Conservation (phyloP, 2,329 filamentous ascomycete species). For the Colletotrichum spaethianum region DNA sequence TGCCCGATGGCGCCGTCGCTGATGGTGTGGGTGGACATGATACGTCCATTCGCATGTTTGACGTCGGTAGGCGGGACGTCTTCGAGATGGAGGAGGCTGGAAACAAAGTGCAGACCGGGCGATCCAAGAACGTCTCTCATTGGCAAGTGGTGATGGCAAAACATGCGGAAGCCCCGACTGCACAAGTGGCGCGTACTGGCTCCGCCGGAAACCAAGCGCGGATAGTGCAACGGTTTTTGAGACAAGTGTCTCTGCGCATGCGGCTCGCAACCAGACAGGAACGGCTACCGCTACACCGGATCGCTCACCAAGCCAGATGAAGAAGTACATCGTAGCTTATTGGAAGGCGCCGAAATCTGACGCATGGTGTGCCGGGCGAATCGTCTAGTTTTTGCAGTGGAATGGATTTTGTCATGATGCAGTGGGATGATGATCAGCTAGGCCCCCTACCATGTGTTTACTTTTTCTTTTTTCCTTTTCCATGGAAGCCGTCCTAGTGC, state of each 20-base stretch:
- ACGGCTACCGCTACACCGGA: background rate
- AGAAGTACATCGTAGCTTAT: no score
- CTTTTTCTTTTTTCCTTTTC: no score
- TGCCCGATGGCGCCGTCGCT: background rate
- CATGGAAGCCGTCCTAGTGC: no score
- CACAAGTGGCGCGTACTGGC: background rate
- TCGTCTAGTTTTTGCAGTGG: no score
- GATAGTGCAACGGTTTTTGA: background rate
- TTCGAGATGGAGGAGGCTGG: background rate
- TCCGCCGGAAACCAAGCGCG: background rate
- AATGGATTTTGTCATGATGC: no score
- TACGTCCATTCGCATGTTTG: background rate
- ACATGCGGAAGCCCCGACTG: background rate
- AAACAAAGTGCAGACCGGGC: background rate
- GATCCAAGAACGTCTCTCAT: conserved; percentile 4
- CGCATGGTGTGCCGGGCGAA: no score
- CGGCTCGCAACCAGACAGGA: background rate
- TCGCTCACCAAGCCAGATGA: background rate
- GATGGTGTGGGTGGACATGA: background rate
- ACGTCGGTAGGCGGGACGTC: background rate
- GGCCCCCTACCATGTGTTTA: no score
- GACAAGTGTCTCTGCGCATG: conserved; percentile 6
- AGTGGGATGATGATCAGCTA: no score
- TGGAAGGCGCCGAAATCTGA: no score
- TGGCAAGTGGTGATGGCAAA: background rate